Evolutionary conservation across 371 early-diverging fungal species (phyloP), one percentile per base, ranked within the genome.

Genomic region (Smittium mucronatum): DNA sequence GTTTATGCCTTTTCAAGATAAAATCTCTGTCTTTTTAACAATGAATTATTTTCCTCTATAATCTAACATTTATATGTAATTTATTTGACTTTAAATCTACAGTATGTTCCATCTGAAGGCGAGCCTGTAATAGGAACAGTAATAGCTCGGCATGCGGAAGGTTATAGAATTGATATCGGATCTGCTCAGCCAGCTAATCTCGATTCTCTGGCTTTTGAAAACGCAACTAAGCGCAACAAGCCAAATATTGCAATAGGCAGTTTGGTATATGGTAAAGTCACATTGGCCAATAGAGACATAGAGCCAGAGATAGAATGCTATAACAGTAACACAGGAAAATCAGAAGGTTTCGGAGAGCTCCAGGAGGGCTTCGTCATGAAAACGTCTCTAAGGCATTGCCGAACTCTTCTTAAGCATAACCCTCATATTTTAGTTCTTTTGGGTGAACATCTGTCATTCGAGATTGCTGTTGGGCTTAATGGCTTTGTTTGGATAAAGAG

Each of bases 291-390:
- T 79, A 87, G 86, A 72, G 93, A 96, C 77, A 94, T 97, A 91
- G 97, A 97, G 67, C 91, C 97, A 1, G 98, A 97, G 72, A 75
- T 97, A 26, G 92, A 91, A 72, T 97, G 97, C 78, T 76, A 87
- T 60, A 91, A 92, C 72, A 87, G 91, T 30, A 61, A 77, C 25
- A 81, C 81, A 0, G 81, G 81, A 36, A 83, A 82, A 67, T 76
- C 85, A 26, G 84, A 82, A 63, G 88, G 88, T 2, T 88, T 74
- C 70, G 88, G 88, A 15, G 86, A 85, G 76, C 73, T 88, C 36
- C 74, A 77, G 59, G 80, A 71, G 31, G 88, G 89, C 1, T 84
- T 87, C 35, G 67, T 74, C 67, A 72, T 87, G 71, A 86, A 85
- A 71, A 84, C 86, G 64, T 92, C 93, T 8, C 76, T 95, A 8